Percentiles rank a stretch among this genome's conserved stretches.
phyloP scores from a whole-genome alignment of 2,329 filamentous ascomycete species.

The Xylaria sp. region DNA sequence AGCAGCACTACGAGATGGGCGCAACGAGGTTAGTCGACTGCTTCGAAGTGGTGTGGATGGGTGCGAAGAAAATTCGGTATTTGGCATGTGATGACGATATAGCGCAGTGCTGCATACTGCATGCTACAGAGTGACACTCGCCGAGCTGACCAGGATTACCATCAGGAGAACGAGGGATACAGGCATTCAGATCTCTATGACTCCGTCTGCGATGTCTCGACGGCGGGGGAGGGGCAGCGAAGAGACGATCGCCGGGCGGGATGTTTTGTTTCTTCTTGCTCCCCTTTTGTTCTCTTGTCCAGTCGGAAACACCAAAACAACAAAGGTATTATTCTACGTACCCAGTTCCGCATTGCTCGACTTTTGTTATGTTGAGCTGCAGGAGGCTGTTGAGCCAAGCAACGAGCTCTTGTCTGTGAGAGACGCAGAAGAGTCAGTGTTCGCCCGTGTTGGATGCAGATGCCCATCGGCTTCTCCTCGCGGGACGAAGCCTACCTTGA shows the following conservation, averaged over 20 bases:
- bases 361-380: constrained; percentile 95
- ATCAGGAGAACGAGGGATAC: background rate
- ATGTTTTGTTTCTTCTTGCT: constrained; percentile 13
- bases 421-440: constrained; percentile 1
- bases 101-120: background rate
- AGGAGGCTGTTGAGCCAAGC: constrained; percentile 97
- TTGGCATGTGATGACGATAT: background rate
- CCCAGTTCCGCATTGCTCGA: constrained; percentile 99
- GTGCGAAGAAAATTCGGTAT: background rate
- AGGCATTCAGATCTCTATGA: background rate
- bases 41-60: background rate
- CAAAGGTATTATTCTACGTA: constrained; percentile 41
- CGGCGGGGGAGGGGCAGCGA: constrained; percentile 33
- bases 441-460: constrained; percentile 2
- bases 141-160: background rate
- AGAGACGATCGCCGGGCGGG: constrained; percentile 8
- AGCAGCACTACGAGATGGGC: constrained; percentile 60
- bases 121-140: background rate
- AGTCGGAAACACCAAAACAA: background rate
- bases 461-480: background rate
- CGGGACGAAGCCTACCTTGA: constrained; percentile 17
- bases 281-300: background rate
- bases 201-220: constrained; percentile 2
- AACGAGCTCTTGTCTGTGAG: constrained; percentile 82
- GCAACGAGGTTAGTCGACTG: constrained; percentile 21